These are phyloP conservation scores for Cruciata laevipes DNA, from an alignment of 257 asterid genomes.

Conservation along the genomic window DNA sequence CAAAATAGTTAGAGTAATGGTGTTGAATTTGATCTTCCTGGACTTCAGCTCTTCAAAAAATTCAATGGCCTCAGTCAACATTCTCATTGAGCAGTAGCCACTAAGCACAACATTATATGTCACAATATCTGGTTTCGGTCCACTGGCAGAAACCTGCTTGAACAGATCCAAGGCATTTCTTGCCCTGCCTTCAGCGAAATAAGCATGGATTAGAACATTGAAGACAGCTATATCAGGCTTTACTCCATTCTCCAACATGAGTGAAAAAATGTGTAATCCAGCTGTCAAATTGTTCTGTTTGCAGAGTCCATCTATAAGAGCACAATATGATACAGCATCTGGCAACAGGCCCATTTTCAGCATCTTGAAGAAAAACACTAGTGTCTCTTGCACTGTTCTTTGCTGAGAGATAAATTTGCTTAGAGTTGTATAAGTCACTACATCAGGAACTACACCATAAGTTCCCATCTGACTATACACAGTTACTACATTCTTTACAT, in stretches of 20 bases:
- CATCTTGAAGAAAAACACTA: conserved; percentile 29
- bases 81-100: conserved; percentile 32
- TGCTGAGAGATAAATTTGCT: conserved; percentile 24
- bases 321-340: conserved; percentile 31
- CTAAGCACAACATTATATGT: conserved; percentile 28
- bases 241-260: conserved; percentile 27
- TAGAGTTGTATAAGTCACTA: conserved; percentile 28
- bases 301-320: conserved; percentile 35
- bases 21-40: conserved; percentile 12
- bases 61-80: conserved; percentile 29
- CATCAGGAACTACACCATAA: conserved; percentile 28
- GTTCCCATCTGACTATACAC: conserved; percentile 25
- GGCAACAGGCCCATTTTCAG: conserved; percentile 31
- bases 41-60: conserved; percentile 25
- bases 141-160: conserved; percentile 21
- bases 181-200: conserved; percentile 22
- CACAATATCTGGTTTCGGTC: conserved; percentile 37
- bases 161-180: conserved; percentile 30
- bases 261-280: conserved; percentile 22
- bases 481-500: conserved; percentile 16
- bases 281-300: conserved; percentile 26
- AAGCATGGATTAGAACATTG: conserved; percentile 31
- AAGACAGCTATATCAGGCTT: conserved; percentile 31
- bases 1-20: conserved; percentile 25
- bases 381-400: conserved; percentile 19